Conservation (phyloP, 2,329 filamentous ascomycete species). For the Exutisphaerella laricina region DNA sequence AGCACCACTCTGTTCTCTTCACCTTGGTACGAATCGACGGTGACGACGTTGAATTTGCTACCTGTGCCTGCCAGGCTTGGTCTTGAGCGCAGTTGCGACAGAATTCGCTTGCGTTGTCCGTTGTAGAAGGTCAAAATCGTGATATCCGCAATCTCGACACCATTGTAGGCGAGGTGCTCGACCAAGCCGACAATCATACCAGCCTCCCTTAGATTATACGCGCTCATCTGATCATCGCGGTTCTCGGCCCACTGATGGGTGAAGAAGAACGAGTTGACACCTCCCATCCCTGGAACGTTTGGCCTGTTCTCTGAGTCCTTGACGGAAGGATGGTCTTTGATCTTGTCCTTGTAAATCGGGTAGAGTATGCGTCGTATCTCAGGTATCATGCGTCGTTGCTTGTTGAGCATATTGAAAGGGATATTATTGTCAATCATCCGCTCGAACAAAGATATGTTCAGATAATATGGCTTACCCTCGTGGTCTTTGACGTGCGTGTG, state of each 20-base stretch:
- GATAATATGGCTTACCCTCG: slow-evolving; percentile 54
- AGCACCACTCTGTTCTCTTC: slow-evolving; percentile 84
- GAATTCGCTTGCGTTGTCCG: slow-evolving; percentile 66
- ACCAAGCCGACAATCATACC: slow-evolving; percentile 70
- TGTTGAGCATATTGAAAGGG: slow-evolving; percentile 58
- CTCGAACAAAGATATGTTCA: slow-evolving; percentile 75
- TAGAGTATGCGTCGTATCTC: slow-evolving; percentile 57
- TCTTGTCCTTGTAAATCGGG: slow-evolving; percentile 57
- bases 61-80: slow-evolving; percentile 9
- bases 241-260: slow-evolving; percentile 61
- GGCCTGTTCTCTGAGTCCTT: slow-evolving; percentile 41
- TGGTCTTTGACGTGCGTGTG: slow-evolving; percentile 59
- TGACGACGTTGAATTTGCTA: slow-evolving; percentile 55
- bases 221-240: slow-evolving; percentile 58
- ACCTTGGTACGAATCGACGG: slow-evolving; percentile 85
- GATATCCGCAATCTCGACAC: slow-evolving; percentile 55
- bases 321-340: slow-evolving; percentile 55
- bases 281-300: slow-evolving; percentile 58
- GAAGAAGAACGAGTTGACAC: slow-evolving; percentile 56
- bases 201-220: slow-evolving; percentile 65
- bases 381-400: slow-evolving; percentile 69
- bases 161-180: slow-evolving; percentile 65
- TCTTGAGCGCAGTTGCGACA: slow-evolving; percentile 41
- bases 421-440: slow-evolving; percentile 63
- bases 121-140: slow-evolving; percentile 86